Percentiles rank a stretch among this genome's conserved stretches.
Conservation (phyloP, 2,329 filamentous ascomycete genomes). For the Aureobasidium sp. region DNA sequence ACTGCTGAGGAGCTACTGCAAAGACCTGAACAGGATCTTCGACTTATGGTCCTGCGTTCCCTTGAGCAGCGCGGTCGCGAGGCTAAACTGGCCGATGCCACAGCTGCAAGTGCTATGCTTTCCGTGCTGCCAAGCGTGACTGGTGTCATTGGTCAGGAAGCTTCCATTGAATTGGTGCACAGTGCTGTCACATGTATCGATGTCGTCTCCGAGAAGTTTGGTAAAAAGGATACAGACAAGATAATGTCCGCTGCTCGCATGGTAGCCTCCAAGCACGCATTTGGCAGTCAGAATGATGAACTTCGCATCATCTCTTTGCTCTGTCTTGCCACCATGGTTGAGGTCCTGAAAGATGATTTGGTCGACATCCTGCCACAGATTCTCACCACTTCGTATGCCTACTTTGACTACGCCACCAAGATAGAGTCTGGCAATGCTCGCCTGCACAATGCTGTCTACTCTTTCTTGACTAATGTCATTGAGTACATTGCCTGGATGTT, state of each 20-base stretch:
- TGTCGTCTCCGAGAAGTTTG: slow-evolving; percentile 89
- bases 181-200: slow-evolving; percentile 86
- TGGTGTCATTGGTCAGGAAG: slow-evolving; percentile 64
- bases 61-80: slow-evolving; percentile 72
- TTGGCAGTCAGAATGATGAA: slow-evolving; percentile 65
- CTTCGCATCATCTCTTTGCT: slow-evolving; percentile 79
- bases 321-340: slow-evolving; percentile 81
- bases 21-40: slow-evolving; percentile 62
- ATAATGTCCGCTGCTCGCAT: slow-evolving; percentile 69
- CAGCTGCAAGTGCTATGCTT: slow-evolving; percentile 64
- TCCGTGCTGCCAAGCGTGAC: slow-evolving; percentile 75
- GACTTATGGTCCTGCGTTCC: slow-evolving; percentile 71
- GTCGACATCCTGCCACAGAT: slow-evolving; percentile 74
- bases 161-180: slow-evolving; percentile 69
- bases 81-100: slow-evolving; percentile 61
- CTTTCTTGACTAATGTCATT: slow-evolving; percentile 70
- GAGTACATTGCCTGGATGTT: slow-evolving; percentile 87
- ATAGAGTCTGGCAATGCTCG: slow-evolving; percentile 49
- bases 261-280: slow-evolving; percentile 67
- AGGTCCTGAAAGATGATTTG: slow-evolving; percentile 79
- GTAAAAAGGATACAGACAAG: slow-evolving; percentile 76
- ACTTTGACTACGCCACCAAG: slow-evolving; percentile 59
- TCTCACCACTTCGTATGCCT: slow-evolving; percentile 62
- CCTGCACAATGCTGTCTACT: slow-evolving; percentile 75
- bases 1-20: slow-evolving; percentile 77